Conservation (phyloP, 164 flowering plant genomes). For the Magnolia sinica region DNA sequence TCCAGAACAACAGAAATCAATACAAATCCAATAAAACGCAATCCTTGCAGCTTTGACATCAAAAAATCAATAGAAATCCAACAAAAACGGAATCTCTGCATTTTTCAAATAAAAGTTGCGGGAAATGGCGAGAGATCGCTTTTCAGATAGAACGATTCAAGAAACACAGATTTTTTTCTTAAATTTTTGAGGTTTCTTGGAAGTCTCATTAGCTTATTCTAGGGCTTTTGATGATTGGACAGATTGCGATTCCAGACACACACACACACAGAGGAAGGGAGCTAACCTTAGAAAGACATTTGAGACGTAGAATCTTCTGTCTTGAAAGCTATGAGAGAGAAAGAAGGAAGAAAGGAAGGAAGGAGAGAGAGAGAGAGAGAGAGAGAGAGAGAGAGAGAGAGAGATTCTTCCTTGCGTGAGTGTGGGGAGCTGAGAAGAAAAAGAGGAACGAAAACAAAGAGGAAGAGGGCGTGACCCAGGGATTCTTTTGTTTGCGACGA, state of each 20-base stretch:
- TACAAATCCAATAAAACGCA: not conserved
- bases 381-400: not conserved
- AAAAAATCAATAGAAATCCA: not conserved
- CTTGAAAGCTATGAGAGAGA: not conserved
- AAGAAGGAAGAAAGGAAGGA: not conserved
- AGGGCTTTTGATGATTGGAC: not conserved
- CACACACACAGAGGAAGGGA: not conserved
- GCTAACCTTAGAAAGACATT: constrained; percentile 9
- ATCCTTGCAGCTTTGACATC: not conserved
- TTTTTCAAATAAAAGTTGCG: too few relatives aligned
- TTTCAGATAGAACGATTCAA: not conserved
- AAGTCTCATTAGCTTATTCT: not conserved
- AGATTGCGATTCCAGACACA: not conserved
- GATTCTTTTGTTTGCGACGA: not conserved
- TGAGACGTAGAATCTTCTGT: not conserved
- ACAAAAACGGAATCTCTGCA: too few relatives aligned
- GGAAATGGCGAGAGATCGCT: too few relatives aligned
- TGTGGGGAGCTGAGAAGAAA: not conserved
- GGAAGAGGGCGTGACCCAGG: not conserved
- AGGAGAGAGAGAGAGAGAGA: not conserved
- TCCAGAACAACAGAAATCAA: not conserved
- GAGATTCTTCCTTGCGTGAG: not conserved
- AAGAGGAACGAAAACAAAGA: not conserved
- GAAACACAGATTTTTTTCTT: not conserved
- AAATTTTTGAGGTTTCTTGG: not conserved